These are phyloP conservation scores for Sisymbrium altissimum DNA, from an alignment of 345 rosid species.

Conservation along the genomic window DNA sequence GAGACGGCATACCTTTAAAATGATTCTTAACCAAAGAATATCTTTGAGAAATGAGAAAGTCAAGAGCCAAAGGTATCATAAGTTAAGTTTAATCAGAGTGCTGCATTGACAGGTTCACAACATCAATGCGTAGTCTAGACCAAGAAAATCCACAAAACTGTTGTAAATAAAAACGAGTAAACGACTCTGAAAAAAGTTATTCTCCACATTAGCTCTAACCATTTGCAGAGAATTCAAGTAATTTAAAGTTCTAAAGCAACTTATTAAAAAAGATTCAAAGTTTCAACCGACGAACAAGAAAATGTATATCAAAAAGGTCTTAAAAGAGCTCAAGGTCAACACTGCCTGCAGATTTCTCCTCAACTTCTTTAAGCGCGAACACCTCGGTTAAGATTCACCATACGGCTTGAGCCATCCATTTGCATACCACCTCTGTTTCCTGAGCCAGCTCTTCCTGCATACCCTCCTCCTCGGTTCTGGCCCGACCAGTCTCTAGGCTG, in stretches of 20 bases:
- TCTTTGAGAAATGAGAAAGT: neutral
- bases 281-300: neutral
- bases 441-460: slow-evolving; percentile 28
- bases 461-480: slow-evolving; percentile 35
- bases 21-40: neutral
- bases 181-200: neutral
- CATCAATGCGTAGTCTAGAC: neutral
- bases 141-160: neutral
- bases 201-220: neutral
- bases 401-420: slow-evolving; percentile 36
- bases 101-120: neutral
- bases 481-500: slow-evolving; percentile 27
- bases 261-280: neutral
- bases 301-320: slow-evolving; percentile 19
- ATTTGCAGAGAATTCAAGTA: neutral
- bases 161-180: neutral
- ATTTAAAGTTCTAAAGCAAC: neutral
- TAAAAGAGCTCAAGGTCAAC: slow-evolving; percentile 1
- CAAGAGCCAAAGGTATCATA: neutral
- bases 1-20: no score
- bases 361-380: slow-evolving; percentile 10
- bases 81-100: neutral
- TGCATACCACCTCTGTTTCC: slow-evolving; percentile 33
- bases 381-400: slow-evolving; percentile 35
- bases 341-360: neutral